Evolutionary conservation across 1,284 basidiomycete species (phyloP).

Genomic region (Retiboletus fuscus): DNA sequence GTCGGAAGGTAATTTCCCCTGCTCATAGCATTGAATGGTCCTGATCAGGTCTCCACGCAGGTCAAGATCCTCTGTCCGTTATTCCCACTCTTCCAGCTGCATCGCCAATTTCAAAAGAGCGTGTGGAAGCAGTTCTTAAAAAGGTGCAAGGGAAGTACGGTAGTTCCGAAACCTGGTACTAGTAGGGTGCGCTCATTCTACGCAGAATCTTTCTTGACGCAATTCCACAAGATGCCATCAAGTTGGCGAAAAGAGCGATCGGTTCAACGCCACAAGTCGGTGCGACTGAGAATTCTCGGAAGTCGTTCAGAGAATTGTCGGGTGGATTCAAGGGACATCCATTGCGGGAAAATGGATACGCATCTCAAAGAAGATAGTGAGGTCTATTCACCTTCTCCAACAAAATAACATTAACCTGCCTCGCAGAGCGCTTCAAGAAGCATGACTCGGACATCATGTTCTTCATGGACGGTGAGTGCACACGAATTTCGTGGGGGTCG

Average conservation of each 20-base stretch:
- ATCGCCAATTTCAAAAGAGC: not conserved
- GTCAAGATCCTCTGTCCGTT: not conserved
- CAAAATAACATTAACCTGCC: not conserved
- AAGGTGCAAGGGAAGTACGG: not conserved
- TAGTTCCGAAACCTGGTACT: not conserved
- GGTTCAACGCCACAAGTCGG: not conserved
- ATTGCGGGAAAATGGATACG: not conserved
- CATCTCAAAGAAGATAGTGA: not conserved
- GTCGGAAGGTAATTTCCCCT: not conserved
- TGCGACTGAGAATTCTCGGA: not conserved
- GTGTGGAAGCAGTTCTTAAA: too few species aligned
- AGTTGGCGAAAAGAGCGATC: not conserved
- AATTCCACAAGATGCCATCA: not conserved
- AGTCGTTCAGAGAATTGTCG: not conserved
- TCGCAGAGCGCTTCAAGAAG: not conserved
- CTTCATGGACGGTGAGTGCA: not conserved
- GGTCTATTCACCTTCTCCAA: not conserved
- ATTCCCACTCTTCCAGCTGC: not conserved
- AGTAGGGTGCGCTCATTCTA: not conserved
- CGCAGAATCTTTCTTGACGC: not conserved
- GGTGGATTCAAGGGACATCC: not conserved
- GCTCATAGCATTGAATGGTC: not conserved
- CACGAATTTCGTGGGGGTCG: not conserved
- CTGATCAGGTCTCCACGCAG: not conserved
- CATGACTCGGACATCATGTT: not conserved